phyloP scores from a whole-genome alignment of 1,139 yeast genomes.

The Kodamaea suecica region DNA sequence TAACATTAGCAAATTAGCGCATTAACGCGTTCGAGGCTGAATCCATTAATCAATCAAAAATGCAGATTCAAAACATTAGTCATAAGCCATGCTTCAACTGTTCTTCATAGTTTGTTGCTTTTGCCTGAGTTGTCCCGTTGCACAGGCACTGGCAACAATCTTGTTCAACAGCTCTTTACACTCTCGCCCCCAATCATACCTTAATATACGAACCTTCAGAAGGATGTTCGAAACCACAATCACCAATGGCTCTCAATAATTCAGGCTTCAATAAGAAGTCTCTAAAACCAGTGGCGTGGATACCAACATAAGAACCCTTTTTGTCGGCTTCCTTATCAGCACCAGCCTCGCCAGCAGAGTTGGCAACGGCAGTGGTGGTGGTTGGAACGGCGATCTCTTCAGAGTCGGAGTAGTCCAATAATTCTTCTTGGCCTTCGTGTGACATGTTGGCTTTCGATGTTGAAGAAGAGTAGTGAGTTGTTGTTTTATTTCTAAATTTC shows the following conservation, averaged over 20 bases:
- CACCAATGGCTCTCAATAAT: slow-evolving; percentile 94
- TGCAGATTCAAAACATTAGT: too few species aligned
- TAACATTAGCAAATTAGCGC: too few species aligned
- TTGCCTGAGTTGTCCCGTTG: too few species aligned
- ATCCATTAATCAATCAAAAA: too few species aligned
- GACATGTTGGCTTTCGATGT: slow-evolving; percentile 38
- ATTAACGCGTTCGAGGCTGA: too few species aligned
- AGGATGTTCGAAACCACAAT: slow-evolving; percentile 99
- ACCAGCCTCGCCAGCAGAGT: slow-evolving; percentile 47
- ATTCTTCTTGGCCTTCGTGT: slow-evolving; percentile 98
- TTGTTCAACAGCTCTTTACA: slow-evolving; percentile 1
- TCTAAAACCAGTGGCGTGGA: slow-evolving; percentile 97
- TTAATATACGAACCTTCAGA: slow-evolving; percentile 80
- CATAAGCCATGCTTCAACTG: too few species aligned
- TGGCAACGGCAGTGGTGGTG: slow-evolving; percentile 48
- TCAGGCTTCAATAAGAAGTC: slow-evolving; percentile 96
- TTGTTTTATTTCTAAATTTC: slow-evolving; percentile 1
- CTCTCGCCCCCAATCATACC: not conserved
- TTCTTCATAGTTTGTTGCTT: too few species aligned
- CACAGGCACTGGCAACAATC: too few species aligned
- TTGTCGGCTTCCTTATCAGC: slow-evolving; percentile 63
- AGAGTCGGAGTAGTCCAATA: slow-evolving; percentile 96
- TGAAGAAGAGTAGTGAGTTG: slow-evolving; percentile 1
- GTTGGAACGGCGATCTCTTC: slow-evolving; percentile 88
- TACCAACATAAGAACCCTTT: slow-evolving; percentile 97